Conservation (phyloP, 331 rosid species). For the Acacia pycnantha region DNA sequence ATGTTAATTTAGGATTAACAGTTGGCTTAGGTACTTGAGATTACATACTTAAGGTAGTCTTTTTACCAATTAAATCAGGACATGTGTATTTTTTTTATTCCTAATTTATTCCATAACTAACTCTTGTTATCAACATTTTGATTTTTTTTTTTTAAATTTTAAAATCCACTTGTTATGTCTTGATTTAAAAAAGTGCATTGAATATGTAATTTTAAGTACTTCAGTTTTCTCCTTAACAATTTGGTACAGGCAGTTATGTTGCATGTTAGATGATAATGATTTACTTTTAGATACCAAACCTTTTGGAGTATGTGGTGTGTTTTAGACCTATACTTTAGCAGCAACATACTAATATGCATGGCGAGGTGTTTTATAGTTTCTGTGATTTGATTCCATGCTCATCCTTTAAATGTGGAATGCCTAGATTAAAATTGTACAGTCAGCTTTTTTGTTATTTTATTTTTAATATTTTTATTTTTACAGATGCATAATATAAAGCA, state of each 20-base stretch:
- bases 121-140: not conserved
- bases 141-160: not conserved
- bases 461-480: not conserved
- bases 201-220: not conserved
- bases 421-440: not conserved
- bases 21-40: not conserved
- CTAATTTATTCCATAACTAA: not conserved
- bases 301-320: not conserved
- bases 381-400: conserved; percentile 13
- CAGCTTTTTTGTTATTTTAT: not conserved
- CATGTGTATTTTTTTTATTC: not conserved
- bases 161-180: not conserved
- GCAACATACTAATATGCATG: not conserved
- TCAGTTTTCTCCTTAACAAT: not conserved
- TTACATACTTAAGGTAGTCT: not conserved
- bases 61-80: not conserved
- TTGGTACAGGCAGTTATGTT: not conserved
- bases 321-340: conserved; percentile 11
- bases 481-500: not conserved
- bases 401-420: not conserved
- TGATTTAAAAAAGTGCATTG: not conserved
- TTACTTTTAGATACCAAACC: conserved; percentile 5
- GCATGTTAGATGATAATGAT: conserved; percentile 21
- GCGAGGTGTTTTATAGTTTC: not conserved
- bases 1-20: conserved; percentile 6